Conservation (phyloP, 495 filamentous ascomycete genomes). For the Neurospora tetraspora region DNA sequence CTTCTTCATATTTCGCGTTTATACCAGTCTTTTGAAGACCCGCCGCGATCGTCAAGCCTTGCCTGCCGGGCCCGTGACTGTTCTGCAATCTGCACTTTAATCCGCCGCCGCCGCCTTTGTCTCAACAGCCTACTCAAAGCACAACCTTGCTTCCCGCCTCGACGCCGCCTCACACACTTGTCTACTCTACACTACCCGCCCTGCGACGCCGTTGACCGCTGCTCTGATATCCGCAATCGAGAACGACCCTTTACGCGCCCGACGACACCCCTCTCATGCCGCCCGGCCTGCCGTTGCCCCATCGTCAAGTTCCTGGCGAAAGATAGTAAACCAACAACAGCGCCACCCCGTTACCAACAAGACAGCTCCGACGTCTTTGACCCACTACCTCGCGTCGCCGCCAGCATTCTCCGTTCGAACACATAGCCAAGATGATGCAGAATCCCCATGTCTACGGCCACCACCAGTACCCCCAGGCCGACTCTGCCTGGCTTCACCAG, state of each 20-base stretch:
- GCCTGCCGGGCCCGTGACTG: neutral
- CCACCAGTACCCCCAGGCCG: conserved; percentile 67
- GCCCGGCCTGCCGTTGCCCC: conserved; percentile 11
- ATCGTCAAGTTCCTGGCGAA: conserved; percentile 9
- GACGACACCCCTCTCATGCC: conserved; percentile 15
- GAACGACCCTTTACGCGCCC: neutral
- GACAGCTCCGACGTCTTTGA: neutral
- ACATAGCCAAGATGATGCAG: conserved; percentile 28
- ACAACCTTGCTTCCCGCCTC: neutral
- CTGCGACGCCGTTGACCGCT: neutral
- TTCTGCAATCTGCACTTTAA: neutral
- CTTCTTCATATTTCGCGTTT: neutral
- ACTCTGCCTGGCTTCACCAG: conserved; percentile 70
- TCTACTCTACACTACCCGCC: neutral
- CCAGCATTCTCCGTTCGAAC: neutral
- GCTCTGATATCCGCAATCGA: neutral
- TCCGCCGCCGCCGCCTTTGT: neutral
- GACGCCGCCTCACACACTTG: neutral
- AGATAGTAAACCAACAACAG: conserved; percentile 3
- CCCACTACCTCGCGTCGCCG: neutral
- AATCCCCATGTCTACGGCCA: conserved; percentile 44
- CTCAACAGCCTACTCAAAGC: neutral
- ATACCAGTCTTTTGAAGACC: neutral
- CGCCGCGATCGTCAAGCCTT: neutral
- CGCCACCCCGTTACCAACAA: neutral